Base-by-base conservation (phyloP, 139 green algal genomes). In the Chlamydomonas sphaeroides region DNA sequence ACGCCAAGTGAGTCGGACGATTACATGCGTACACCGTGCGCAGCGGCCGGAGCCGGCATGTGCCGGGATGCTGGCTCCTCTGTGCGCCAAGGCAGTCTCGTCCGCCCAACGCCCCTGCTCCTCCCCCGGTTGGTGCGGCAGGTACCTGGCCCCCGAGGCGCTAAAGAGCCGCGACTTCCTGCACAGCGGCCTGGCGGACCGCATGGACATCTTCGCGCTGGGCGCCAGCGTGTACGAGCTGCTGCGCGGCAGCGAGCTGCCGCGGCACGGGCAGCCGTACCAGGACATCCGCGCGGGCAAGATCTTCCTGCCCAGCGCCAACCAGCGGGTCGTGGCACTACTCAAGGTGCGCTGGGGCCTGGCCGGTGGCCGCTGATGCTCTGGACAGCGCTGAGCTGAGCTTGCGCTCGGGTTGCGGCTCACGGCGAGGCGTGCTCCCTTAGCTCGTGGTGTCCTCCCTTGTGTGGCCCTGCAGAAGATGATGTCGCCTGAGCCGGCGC, bases 151-250 rank as follows among this genome's bases (percentile, higher is more conserved):
- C 0, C 72, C 80, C 7, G 96, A 99, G 92, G 71, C 98, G 42
- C 82, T 99, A 38, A 93, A 94, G 39, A 87, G 45, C 17, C 36
- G 84, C 53, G 65, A 95, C 70, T 73, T 83, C 42, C 62, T 73
- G 42, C 84, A 81, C 38, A 57, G 68, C 28, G 42, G 51, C 5
- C 32, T 86, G 4, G 90, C 98, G 17, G 91, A 96, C 79, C 95
- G 95, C 76, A 90, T 94, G 21, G 96, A 99, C 89, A 95, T 99
- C 78, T 99, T 98, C 85, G 90, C 93, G 39, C 87, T 99, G 59
- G 96, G 96, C 0, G 90, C 91, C 33, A 95, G 91, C 0, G 61
- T 95, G 53, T 98, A 97, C 72, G 93, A 98, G 88, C 91, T 98
- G 69, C 89, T 92, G 28, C 90, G 76, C 8, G 88, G 88, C 39